A percentile compares a stretch with the other conserved stretches of the same genome.
Evolutionary conservation across 2,329 filamentous ascomycete species (phyloP).

Genomic region (Alternaria gansuensis): DNA sequence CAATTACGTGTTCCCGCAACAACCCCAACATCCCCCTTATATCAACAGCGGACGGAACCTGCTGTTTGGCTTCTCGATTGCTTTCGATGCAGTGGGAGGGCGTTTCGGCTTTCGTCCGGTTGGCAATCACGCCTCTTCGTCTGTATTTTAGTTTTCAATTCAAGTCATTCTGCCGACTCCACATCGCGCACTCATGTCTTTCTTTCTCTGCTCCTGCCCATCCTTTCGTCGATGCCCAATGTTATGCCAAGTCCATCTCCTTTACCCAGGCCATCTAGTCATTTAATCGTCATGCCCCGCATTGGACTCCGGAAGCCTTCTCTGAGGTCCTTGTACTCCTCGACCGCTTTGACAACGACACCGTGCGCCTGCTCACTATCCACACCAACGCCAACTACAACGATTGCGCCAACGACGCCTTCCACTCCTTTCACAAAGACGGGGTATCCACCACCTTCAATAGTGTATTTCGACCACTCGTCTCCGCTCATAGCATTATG

Average conservation of each 20-base stretch:
- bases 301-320: slow-evolving; percentile 49
- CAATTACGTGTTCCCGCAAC: slow-evolving; percentile 40
- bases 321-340: slow-evolving; percentile 58
- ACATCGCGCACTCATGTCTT: neutral
- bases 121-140: slow-evolving; percentile 22
- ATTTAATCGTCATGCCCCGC: slow-evolving; percentile 47
- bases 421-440: slow-evolving; percentile 77
- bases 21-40: slow-evolving; percentile 35
- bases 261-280: slow-evolving; percentile 34
- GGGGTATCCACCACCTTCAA: slow-evolving; percentile 80
- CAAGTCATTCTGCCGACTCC: neutral
- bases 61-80: slow-evolving; percentile 45
- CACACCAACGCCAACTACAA: slow-evolving; percentile 71
- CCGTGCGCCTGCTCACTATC: slow-evolving; percentile 81
- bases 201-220: slow-evolving; percentile 1
- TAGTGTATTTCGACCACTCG: slow-evolving; percentile 70
- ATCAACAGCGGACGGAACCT: slow-evolving; percentile 50
- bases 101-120: slow-evolving; percentile 45
- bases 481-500: slow-evolving; percentile 69
- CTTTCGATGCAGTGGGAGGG: slow-evolving; percentile 47
- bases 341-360: slow-evolving; percentile 74
- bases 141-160: slow-evolving; percentile 27
- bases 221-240: slow-evolving; percentile 2
- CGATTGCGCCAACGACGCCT: slow-evolving; percentile 76
- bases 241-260: slow-evolving; percentile 26